Percentiles rank a stretch among this genome's conserved stretches.
Evolutionary conservation across 805 yeast species (phyloP).

Genomic region (Suhomyces faveliae): DNA sequence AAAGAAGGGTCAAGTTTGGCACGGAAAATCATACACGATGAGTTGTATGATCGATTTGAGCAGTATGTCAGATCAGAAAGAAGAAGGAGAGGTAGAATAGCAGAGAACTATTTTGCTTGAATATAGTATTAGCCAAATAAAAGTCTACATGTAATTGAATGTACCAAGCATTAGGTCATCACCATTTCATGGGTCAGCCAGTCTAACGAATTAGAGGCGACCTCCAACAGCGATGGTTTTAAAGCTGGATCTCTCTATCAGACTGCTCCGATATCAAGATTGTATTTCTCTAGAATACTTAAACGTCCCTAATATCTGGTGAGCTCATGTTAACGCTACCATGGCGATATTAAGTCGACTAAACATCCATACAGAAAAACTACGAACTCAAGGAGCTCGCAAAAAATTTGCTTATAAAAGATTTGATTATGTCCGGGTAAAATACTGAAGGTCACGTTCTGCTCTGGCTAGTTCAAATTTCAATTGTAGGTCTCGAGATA

Average conservation of each 20-base stretch:
- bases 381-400: not conserved
- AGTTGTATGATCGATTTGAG: conserved; percentile 29
- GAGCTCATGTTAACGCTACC: conserved; percentile 30
- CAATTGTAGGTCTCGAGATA: not conserved
- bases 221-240: conserved; percentile 99
- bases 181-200: conserved; percentile 21
- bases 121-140: not conserved
- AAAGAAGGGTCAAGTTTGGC: conserved; percentile 27
- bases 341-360: not conserved
- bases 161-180: conserved; percentile 23
- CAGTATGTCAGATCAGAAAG: conserved; percentile 32
- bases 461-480: not conserved
- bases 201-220: conserved; percentile 58
- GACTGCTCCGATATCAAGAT: conserved; percentile 14
- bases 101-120: conserved; percentile 37
- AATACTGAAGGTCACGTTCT: not conserved
- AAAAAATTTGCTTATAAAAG: not conserved
- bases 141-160: conserved; percentile 1
- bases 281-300: conserved; percentile 24
- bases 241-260: conserved; percentile 54
- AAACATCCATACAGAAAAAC: not conserved
- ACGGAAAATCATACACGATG: conserved; percentile 29
- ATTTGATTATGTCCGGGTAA: conserved; percentile 1
- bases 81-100: conserved; percentile 40
- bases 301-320: conserved; percentile 15